phyloP scores from a whole-genome alignment of 2,329 filamentous ascomycete genomes.

The Parascedosporium putredinis region DNA sequence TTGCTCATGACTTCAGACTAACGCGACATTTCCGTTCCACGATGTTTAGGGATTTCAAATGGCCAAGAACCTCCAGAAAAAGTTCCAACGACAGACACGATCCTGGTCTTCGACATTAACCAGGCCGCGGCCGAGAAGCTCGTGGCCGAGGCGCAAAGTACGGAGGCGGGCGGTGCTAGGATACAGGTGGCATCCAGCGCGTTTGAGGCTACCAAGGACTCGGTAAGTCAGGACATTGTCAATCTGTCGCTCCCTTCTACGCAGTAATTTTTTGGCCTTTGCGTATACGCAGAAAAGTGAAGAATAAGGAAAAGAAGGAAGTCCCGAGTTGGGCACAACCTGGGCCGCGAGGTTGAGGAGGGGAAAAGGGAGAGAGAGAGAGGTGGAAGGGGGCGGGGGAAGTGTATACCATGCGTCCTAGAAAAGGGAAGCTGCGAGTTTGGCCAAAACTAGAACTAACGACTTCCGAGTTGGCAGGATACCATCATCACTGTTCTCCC shows the following conservation, averaged over 20 bases:
- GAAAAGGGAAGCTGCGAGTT: no score
- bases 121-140: slow-evolving; percentile 34
- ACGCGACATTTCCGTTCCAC: background rate
- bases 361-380: no score
- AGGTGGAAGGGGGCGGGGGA: no score
- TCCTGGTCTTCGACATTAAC: slow-evolving; percentile 49
- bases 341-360: no score
- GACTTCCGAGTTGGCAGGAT: no score
- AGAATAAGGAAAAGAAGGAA: no score
- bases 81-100: slow-evolving; percentile 36
- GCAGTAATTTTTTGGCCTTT: background rate
- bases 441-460: no score
- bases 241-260: background rate
- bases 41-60: slow-evolving; percentile 51
- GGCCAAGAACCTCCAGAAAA: slow-evolving; percentile 53
- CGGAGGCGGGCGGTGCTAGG: slow-evolving; percentile 32
- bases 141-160: slow-evolving; percentile 33
- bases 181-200: slow-evolving; percentile 34
- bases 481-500: slow-evolving; percentile 82
- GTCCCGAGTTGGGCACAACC: no score
- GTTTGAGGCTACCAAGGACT: slow-evolving; percentile 37
- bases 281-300: no score
- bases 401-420: no score
- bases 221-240: slow-evolving; percentile 30
- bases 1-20: background rate